Evolutionary conservation across 345 rosid species (phyloP), one percentile per base, ranked within the genome.

Genomic region (Streptanthus diversifolius): DNA sequence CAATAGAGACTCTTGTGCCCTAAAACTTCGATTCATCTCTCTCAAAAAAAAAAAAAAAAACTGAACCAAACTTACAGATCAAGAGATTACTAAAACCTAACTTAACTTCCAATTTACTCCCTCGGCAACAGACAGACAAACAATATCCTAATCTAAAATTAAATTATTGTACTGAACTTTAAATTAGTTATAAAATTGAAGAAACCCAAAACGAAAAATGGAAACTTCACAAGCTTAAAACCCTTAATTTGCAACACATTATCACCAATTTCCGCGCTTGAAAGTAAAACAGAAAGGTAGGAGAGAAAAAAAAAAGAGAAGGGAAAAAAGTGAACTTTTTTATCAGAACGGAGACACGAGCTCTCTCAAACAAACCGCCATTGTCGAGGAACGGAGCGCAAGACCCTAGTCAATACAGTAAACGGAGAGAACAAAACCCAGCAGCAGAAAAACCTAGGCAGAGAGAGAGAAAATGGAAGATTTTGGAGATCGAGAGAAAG

Each of bases 21-120:
- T 92, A 85, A 90, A 90, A 80, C 98, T 88, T 43, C 99, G 93
- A 85, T 91, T 95, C 99, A 90, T 92, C 17, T 30, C 79, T 63
- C 68, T 30, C 33, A 1, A 0, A 19, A n/a, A n/a, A n/a, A n/a
- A 72, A 76, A 55, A 40, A 57, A 55, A 21, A 3, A 14, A 35
- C 57, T 15, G 2, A 57, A 44, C 29, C 58, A 75, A 72, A 70
- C 51, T 61, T 59, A 71, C 72, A 53, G 77, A 81, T 76, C 80
- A 75, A 58, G 27, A 76, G 27, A 55, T 29, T 5, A n/a, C 56
- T 52, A 49, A 55, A 58, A 67, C 83, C 77, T 67, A 77, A 74
- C 73, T 68, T 76, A 77, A 69, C 85, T 83, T 79, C 73, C 45
- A 77, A 65, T 76, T 76, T 74, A 82, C 83, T 70, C 79, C 44